phyloP scores from a whole-genome alignment of 2,329 filamentous ascomycete species.

The Fusarium metavorans region DNA sequence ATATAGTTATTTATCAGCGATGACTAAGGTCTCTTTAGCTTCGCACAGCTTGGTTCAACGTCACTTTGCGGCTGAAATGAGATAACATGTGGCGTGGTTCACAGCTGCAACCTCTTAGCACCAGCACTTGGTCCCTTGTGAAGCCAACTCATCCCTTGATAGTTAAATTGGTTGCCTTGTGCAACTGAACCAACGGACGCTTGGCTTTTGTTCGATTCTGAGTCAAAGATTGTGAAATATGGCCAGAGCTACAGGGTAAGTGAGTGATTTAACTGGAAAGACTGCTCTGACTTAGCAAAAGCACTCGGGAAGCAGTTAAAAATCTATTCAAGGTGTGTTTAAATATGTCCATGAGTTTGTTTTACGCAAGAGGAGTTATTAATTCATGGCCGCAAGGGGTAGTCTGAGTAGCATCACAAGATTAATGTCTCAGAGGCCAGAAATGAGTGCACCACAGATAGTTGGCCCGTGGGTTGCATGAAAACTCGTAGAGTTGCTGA shows the following conservation, averaged over 20 bases:
- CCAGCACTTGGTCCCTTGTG: background rate
- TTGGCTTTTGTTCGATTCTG: background rate
- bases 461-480: too few species aligned
- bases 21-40: background rate
- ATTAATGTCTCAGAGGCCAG: background rate
- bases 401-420: background rate
- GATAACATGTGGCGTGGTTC: background rate
- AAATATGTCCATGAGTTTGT: too few species aligned
- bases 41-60: background rate
- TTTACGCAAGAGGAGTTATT: background rate
- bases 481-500: too few species aligned
- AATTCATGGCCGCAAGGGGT: background rate
- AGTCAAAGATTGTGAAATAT: background rate
- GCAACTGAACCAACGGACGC: background rate
- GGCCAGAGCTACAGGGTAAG: background rate
- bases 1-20: background rate
- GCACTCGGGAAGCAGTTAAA: too few species aligned
- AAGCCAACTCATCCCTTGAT: background rate
- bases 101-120: background rate
- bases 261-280: background rate
- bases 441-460: too few species aligned
- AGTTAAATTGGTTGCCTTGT: background rate
- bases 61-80: background rate
- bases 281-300: too few species aligned
- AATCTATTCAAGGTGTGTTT: fast-evolving